Base-by-base conservation (phyloP, 2,329 filamentous ascomycete genomes). In the Fusarium oxysporum region DNA sequence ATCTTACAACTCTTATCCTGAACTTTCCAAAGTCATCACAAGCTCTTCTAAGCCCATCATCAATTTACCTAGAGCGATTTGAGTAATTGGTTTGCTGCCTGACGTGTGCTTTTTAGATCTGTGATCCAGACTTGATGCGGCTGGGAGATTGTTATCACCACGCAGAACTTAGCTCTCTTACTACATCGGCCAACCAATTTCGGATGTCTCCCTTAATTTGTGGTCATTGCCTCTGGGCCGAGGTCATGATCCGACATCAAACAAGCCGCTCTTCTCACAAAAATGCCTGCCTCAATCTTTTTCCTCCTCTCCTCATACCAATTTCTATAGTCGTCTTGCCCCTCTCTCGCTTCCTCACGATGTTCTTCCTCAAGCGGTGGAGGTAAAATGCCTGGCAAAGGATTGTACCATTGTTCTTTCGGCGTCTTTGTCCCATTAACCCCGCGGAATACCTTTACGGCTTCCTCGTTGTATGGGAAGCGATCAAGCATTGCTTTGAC, bases 391-490 rank as follows among this genome's bases (percentile, higher is more conserved):
- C 44, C 65, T 1, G 50, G 33, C 6, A 21, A 19, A 12, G 63
- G 65, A 25, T 62, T 47, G 4, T 51, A 53, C 63, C 63, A 68
- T 28, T 62, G 33, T 3, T 57, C 56, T 25, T 62, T 56, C 6
- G 63, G 63, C 2, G 35, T 78, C 14, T 82, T 84, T 78, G 82
- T 80, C 79, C 59, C 77, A 35, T 76, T 70, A 19, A 73, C 54
- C 6, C 70, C 74, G 9, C 67, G 59, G 11, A 62, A 73, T 2
- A 8, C 23, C 19, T 48, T 44, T 23, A 65, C 65, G 12, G 23
- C 2, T 41, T 72, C 54, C n/a, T 48, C 47, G 8, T 56, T 50
- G 25, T 62, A 73, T 3, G 67, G 67, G 3, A 63, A 21, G 4
- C 64, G 65, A 51, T 76, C 73, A 5, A 76, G 25, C 7, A 68